phyloP scores from a whole-genome alignment of 2,329 filamentous ascomycete species.

The Venturia carpophila region DNA sequence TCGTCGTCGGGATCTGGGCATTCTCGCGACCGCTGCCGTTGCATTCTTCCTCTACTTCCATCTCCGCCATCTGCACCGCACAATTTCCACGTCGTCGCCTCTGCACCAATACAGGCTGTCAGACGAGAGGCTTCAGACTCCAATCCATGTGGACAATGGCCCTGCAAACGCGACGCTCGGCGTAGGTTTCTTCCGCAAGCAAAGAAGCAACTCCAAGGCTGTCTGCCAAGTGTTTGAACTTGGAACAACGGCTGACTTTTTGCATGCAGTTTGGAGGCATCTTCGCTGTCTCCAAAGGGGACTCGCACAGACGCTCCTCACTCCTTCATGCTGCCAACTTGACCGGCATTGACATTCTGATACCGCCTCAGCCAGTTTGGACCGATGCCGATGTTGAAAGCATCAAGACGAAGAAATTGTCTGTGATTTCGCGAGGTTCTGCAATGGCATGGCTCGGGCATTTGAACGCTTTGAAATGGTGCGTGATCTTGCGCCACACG shows the following conservation, averaged over 20 bases:
- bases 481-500: conserved; percentile 10
- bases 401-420: conserved; percentile 26
- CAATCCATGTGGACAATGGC: conserved; percentile 1
- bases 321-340: conserved; percentile 34
- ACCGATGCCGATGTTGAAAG: conserved; percentile 28
- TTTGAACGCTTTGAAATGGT: conserved; percentile 31
- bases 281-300: conserved; percentile 31
- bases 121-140: neutral
- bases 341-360: conserved; percentile 32
- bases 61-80: conserved; percentile 5
- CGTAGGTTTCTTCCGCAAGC: conserved; percentile 7
- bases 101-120: neutral
- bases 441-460: conserved; percentile 37
- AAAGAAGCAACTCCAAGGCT: conserved; percentile 4
- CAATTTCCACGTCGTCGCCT: conserved; percentile 3
- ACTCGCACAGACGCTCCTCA: conserved; percentile 29
- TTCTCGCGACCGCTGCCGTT: conserved; percentile 14
- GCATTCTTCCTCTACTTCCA: conserved; percentile 19
- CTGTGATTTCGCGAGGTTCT: conserved; percentile 30
- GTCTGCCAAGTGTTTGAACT: conserved; percentile 1
- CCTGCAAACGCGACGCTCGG: conserved; percentile 24
- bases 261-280: conserved; percentile 32
- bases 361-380: conserved; percentile 34
- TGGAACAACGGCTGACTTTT: neutral
- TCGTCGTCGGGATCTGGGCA: conserved; percentile 7